Evolutionary conservation across 257 asterid species (phyloP).

Genomic region (Knoxia roxburghii): DNA sequence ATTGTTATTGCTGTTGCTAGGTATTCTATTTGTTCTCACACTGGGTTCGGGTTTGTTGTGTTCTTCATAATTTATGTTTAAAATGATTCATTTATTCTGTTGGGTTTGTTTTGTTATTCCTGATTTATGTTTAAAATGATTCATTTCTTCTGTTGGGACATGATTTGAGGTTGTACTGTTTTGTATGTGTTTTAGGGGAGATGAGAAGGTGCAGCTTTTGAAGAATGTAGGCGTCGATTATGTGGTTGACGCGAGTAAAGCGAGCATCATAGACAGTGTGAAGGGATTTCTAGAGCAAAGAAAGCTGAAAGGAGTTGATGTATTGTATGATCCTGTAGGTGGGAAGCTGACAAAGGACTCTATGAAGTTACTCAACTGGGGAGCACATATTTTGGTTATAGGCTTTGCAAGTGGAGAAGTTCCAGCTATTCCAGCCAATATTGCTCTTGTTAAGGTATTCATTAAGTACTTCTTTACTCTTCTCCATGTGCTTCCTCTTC

Average conservation of each 20-base stretch:
- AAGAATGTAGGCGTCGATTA: constrained; percentile 82
- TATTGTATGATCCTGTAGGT: constrained; percentile 94
- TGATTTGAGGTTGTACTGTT: constrained; percentile 15
- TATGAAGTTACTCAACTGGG: constrained; percentile 82
- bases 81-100: constrained; percentile 1
- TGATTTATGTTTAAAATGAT: background rate
- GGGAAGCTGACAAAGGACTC: constrained; percentile 81
- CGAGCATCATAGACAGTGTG: constrained; percentile 61
- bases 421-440: constrained; percentile 75
- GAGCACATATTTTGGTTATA: constrained; percentile 85
- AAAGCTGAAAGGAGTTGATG: constrained; percentile 89
- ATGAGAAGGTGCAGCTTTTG: constrained; percentile 64
- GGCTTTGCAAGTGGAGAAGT: constrained; percentile 98
- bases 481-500: no score
- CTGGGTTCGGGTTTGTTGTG: background rate
- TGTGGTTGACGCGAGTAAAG: constrained; percentile 69
- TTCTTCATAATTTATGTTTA: no score
- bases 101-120: background rate
- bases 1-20: constrained; percentile 86
- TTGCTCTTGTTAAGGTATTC: constrained; percentile 91
- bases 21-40: constrained; percentile 25
- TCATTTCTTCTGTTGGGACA: constrained; percentile 3
- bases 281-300: constrained; percentile 62
- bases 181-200: constrained; percentile 51
- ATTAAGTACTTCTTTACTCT: constrained; percentile 1